These are phyloP conservation scores for Pseudodiploospora longispora DNA, from an alignment of 2,329 filamentous ascomycete species.

Conservation along the genomic window DNA sequence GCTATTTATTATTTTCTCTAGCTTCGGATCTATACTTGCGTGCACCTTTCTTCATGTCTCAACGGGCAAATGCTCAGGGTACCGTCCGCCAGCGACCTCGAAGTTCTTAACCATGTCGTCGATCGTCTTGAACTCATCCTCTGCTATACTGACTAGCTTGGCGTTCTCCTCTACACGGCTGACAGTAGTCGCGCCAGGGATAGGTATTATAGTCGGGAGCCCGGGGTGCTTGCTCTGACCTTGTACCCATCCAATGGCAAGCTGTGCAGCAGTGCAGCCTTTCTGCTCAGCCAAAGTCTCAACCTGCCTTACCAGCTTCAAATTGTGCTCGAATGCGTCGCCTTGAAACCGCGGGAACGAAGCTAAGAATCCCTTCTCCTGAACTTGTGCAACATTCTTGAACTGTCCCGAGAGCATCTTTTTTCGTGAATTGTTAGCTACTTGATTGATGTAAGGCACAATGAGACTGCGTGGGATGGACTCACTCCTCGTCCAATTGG, in stretches of 20 bases:
- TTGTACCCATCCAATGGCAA: conserved; percentile 58
- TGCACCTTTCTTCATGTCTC: conserved; percentile 21
- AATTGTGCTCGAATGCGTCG: conserved; percentile 55
- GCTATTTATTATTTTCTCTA: neutral
- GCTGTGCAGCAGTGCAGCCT: conserved; percentile 52
- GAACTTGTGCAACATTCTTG: conserved; percentile 16
- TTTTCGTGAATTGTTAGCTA: conserved; percentile 10
- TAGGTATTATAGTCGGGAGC: conserved; percentile 53
- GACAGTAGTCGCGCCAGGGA: conserved; percentile 53
- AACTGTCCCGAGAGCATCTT: conserved; percentile 23
- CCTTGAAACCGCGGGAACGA: conserved; percentile 52
- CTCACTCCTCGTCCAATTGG: conserved; percentile 20
- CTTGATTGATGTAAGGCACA: conserved; percentile 1
- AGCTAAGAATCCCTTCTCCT: conserved; percentile 13
- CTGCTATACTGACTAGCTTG: conserved; percentile 37
- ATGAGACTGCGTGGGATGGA: neutral
- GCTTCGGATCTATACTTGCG: neutral
- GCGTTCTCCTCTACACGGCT: conserved; percentile 56
- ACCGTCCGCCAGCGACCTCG: conserved; percentile 40
- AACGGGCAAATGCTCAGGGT: conserved; percentile 28
- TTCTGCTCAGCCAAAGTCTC: conserved; percentile 51
- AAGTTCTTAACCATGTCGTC: conserved; percentile 40
- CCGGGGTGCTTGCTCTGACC: conserved; percentile 41
- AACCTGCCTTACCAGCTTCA: conserved; percentile 52
- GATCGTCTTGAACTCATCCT: conserved; percentile 43